Conservation (phyloP, 1,284 basidiomycete species). For the Erythrobasidium hasegawianum region DNA sequence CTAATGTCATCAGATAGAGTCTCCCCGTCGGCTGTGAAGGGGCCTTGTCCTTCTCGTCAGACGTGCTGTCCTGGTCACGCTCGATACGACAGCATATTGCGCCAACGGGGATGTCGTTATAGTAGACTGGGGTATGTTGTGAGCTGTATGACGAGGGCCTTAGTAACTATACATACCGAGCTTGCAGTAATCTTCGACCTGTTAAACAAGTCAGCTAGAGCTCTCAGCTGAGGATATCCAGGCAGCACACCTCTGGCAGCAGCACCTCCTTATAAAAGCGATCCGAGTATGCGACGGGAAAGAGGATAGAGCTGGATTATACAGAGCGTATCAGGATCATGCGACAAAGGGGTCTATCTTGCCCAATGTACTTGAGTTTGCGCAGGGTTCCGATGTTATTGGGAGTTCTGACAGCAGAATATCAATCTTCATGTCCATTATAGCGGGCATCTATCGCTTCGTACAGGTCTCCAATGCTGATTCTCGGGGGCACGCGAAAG, state of each 20-base stretch:
- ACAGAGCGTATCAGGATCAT: background rate
- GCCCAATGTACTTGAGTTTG: slow-evolving; percentile 38
- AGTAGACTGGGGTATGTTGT: slow-evolving; percentile 42
- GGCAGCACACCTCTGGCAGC: slow-evolving; percentile 9
- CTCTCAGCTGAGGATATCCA: background rate
- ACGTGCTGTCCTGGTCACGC: slow-evolving; percentile 9
- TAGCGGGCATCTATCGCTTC: background rate
- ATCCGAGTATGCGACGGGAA: slow-evolving; percentile 42
- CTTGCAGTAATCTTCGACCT: slow-evolving; percentile 43
- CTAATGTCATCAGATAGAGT: slow-evolving; percentile 52
- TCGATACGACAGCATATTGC: slow-evolving; percentile 49
- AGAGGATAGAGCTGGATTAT: slow-evolving; percentile 34
- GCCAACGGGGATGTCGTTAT: slow-evolving; percentile 52
- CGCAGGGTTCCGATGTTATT: slow-evolving; percentile 44
- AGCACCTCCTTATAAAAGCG: slow-evolving; percentile 42
- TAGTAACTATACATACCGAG: slow-evolving; percentile 24
- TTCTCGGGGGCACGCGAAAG: slow-evolving; percentile 31
- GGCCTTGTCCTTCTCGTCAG: slow-evolving; percentile 20
- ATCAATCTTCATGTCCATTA: too few relatives aligned
- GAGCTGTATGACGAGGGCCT: background rate
- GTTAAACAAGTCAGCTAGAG: slow-evolving; percentile 9
- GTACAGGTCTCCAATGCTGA: slow-evolving; percentile 31
- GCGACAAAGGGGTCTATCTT: background rate
- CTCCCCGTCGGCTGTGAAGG: slow-evolving; percentile 39
- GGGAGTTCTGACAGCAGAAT: slow-evolving; percentile 16